A percentile compares a stretch with the other conserved stretches of the same genome.
phyloP scores from a whole-genome alignment of 768 basidiomycete species.

The Pleurotus platypus region DNA sequence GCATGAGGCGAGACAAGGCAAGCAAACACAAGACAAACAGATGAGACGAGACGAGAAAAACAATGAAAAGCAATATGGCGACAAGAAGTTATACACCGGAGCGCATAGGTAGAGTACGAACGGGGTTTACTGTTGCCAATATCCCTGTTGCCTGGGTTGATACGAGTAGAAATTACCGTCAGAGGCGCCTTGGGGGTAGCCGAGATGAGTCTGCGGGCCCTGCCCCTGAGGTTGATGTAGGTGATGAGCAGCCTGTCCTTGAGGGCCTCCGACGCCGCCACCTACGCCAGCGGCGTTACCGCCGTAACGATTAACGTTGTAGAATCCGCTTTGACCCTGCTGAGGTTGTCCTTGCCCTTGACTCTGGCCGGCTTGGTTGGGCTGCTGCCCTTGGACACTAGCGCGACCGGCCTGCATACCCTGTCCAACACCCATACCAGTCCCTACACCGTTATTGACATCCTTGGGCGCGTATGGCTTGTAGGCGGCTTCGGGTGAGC shows the following conservation, averaged over 20 bases:
- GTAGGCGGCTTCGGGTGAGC: constrained; percentile 71
- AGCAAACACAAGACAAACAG: too few relatives aligned
- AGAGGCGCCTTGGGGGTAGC: constrained; percentile 61
- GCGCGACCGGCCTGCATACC: constrained; percentile 4
- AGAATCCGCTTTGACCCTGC: constrained; percentile 44
- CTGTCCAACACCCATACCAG: constrained; percentile 36
- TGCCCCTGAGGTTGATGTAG: constrained; percentile 54
- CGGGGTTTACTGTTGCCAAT: constrained; percentile 53
- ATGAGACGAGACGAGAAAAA: too few relatives aligned
- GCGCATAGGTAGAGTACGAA: too few relatives aligned
- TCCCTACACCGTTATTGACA: constrained; percentile 44
- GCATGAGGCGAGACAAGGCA: too few relatives aligned
- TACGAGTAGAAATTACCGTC: constrained; percentile 73
- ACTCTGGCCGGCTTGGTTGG: constrained; percentile 7
- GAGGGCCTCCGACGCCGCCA: constrained; percentile 36
- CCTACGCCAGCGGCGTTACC: constrained; percentile 16
- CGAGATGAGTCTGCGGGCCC: constrained; percentile 53
- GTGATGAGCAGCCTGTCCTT: constrained; percentile 40
- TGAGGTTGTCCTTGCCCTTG: constrained; percentile 30
- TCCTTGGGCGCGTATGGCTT: constrained; percentile 76
- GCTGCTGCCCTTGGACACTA: constrained; percentile 7
- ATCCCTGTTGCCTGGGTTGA: constrained; percentile 58
- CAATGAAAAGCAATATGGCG: too few relatives aligned
- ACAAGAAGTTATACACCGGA: too few relatives aligned
- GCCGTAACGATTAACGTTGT: constrained; percentile 39